Conservation (phyloP, 2,329 filamentous ascomycete genomes). For the Coniochaeta ligniaria region DNA sequence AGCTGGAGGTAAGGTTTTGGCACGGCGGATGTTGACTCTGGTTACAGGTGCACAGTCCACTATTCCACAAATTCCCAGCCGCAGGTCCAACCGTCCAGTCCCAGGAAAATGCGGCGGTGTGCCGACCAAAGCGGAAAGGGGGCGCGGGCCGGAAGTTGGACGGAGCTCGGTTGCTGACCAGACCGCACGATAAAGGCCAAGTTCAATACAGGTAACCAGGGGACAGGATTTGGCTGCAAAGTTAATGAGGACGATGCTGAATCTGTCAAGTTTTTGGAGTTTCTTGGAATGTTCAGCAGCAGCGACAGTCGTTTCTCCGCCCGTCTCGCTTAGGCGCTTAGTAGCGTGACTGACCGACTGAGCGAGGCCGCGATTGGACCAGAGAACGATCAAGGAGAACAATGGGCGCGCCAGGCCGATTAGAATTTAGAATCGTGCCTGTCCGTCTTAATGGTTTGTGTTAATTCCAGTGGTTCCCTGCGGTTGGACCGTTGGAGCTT, state of each 20-base stretch:
- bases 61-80: neutral
- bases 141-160: neutral
- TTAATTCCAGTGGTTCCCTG: too few species aligned
- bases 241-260: neutral
- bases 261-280: neutral
- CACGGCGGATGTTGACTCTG: neutral
- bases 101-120: neutral
- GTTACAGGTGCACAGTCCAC: neutral
- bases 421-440: too few species aligned
- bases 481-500: too few species aligned
- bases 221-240: neutral
- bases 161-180: neutral
- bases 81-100: neutral
- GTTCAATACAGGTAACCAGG: too few species aligned
- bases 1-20: neutral
- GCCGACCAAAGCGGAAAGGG: neutral
- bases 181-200: neutral
- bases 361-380: neutral
- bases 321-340: slow-evolving; percentile 2
- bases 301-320: neutral
- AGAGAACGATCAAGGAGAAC: neutral
- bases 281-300: too few species aligned
- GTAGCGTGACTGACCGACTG: neutral
- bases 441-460: too few species aligned
- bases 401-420: neutral